Evolutionary conservation across 2,329 filamentous ascomycete genomes (phyloP).

Genomic region (Aspergillus versicolor): DNA sequence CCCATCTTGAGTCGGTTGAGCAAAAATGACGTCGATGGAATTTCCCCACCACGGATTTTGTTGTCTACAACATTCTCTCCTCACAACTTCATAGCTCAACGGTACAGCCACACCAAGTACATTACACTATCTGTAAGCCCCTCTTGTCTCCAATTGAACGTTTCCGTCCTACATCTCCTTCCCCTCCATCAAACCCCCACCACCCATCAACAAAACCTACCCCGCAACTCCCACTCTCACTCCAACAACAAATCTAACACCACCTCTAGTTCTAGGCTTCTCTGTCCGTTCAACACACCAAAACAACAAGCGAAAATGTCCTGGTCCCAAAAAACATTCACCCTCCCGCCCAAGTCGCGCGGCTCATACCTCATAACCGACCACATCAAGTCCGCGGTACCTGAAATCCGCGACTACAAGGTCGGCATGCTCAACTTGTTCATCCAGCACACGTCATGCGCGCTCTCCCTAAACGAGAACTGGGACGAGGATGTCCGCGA

Average conservation of each 20-base stretch:
- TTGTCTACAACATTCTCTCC: conserved; percentile 5
- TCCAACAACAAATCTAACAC: background rate
- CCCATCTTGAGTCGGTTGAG: background rate
- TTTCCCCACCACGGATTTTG: conserved; percentile 13
- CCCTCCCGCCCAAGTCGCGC: conserved; percentile 71
- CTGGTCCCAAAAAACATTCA: conserved; percentile 84
- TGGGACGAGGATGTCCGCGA: conserved; percentile 78
- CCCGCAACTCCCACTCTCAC: conserved; percentile 4
- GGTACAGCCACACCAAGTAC: background rate
- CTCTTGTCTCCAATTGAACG: background rate
- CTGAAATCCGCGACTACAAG: conserved; percentile 80
- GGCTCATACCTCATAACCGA: conserved; percentile 91
- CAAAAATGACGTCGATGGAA: conserved; percentile 14
- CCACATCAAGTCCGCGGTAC: conserved; percentile 66
- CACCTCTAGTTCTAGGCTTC: background rate
- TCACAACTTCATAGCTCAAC: background rate
- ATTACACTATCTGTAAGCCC: background rate
- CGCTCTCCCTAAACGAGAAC: conserved; percentile 91
- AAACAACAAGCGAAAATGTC: conserved; percentile 46
- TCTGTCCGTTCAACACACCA: background rate
- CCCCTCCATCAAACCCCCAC: conserved; percentile 20
- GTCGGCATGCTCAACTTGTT: conserved; percentile 86
- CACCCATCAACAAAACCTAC: background rate
- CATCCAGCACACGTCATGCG: conserved; percentile 92
- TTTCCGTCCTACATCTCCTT: background rate